phyloP scores from a whole-genome alignment of 164 flowering plant genomes.

The Protea cynaroides region DNA sequence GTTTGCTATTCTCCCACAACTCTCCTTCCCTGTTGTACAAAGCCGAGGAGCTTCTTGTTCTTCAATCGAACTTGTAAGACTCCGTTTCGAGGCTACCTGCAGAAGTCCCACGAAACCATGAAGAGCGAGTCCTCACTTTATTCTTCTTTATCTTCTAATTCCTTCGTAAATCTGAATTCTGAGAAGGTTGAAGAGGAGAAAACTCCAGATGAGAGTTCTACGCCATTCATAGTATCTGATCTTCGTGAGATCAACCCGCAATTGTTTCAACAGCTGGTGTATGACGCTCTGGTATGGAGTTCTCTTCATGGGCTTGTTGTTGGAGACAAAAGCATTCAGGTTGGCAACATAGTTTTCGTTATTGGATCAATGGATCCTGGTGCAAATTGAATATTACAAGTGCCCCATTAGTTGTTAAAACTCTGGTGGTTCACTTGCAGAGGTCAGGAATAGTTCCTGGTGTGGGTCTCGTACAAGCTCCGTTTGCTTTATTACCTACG shows the following conservation, averaged over 20 bases:
- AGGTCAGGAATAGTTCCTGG: slow-evolving; percentile 86
- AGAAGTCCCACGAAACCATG: too few species aligned
- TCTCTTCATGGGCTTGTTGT: slow-evolving; percentile 93
- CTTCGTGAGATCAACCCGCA: slow-evolving; percentile 35
- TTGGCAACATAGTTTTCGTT: slow-evolving; percentile 9
- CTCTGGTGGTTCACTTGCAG: slow-evolving; percentile 34
- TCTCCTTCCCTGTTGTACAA: too few species aligned
- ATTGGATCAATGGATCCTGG: too few species aligned
- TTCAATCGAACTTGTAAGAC: too few species aligned
- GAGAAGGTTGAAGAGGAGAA: slow-evolving; percentile 15
- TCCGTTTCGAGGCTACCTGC: too few species aligned
- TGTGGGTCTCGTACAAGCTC: slow-evolving; percentile 88
- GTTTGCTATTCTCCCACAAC: too few species aligned
- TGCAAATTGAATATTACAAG: too few species aligned
- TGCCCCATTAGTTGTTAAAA: slow-evolving; percentile 3
- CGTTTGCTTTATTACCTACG: slow-evolving; percentile 72
- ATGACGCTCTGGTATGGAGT: slow-evolving; percentile 87
- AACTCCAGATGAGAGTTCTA: slow-evolving; percentile 17
- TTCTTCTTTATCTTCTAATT: too few species aligned
- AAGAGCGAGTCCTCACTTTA: too few species aligned
- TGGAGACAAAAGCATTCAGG: slow-evolving; percentile 67
- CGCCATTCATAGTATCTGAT: slow-evolving; percentile 16
- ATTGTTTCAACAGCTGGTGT: slow-evolving; percentile 56
- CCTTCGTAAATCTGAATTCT: too few species aligned
- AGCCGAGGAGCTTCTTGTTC: too few species aligned